Evolutionary conservation across 129 eudicot genomes (phyloP).

Genomic region (Apium graveolens): DNA sequence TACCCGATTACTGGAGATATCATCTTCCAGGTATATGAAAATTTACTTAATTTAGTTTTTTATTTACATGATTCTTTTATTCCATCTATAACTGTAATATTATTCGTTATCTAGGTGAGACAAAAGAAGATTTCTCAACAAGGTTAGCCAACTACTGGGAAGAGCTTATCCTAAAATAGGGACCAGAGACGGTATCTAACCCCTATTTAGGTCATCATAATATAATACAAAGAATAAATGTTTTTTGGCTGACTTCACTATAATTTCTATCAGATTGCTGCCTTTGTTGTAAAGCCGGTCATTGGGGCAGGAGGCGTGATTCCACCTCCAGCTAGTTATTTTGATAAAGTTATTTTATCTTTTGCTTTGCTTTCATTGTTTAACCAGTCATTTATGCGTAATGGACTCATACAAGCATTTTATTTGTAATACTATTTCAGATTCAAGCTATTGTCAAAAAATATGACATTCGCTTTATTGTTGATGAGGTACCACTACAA

Average conservation of each 20-base stretch:
- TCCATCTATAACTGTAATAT: constrained; percentile 9
- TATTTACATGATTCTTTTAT: not conserved
- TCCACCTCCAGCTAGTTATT: constrained; percentile 87
- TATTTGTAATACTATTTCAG: constrained; percentile 31
- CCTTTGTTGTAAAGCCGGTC: constrained; percentile 92
- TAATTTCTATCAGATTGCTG: constrained; percentile 57
- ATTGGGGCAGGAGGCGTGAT: constrained; percentile 99
- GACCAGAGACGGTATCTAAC: constrained; percentile 76
- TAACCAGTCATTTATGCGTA: not conserved
- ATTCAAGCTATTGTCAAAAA: constrained; percentile 79
- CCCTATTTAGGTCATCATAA: not conserved
- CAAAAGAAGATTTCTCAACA: constrained; percentile 88
- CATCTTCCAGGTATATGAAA: constrained; percentile 62
- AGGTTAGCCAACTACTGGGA: constrained; percentile 86
- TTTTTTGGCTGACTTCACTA: not conserved
- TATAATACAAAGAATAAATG: not conserved
- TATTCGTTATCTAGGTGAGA: constrained; percentile 46
- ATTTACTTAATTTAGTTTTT: not conserved
- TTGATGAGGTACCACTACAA: constrained; percentile 82
- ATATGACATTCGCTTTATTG: constrained; percentile 84
- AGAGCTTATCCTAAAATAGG: constrained; percentile 83
- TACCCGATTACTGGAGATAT: constrained; percentile 92
- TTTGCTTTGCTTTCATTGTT: not conserved
- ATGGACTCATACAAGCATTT: not conserved
- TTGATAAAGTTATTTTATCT: constrained; percentile 55